Percentiles rank a stretch among this genome's conserved stretches.
Evolutionary conservation across 2,329 filamentous ascomycete species (phyloP).

Genomic region (Fonsecaea monophora): DNA sequence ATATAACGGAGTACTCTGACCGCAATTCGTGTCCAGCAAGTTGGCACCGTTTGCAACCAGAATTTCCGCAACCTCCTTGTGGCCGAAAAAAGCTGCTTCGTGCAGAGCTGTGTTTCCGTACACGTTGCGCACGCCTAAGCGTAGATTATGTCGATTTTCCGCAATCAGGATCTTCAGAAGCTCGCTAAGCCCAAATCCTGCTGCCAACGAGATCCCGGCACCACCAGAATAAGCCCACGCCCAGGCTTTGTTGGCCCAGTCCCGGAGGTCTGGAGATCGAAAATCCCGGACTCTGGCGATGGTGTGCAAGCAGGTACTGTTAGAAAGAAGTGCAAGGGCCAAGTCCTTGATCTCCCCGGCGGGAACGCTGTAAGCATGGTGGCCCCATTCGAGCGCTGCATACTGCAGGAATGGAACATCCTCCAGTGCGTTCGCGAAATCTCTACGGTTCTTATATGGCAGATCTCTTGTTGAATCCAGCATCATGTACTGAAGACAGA

Average conservation of each 20-base stretch:
- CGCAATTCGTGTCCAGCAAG: constrained; percentile 31
- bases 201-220: constrained; percentile 35
- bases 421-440: constrained; percentile 26
- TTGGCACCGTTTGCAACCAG: constrained; percentile 35
- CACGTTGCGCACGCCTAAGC: constrained; percentile 42
- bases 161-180: constrained; percentile 33
- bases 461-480: constrained; percentile 27
- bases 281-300: constrained; percentile 35
- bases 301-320: constrained; percentile 27
- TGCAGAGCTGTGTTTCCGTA: constrained; percentile 39
- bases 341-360: constrained; percentile 27
- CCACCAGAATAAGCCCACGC: constrained; percentile 33
- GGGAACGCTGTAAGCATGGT: constrained; percentile 28
- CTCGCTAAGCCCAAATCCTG: constrained; percentile 35
- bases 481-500: constrained; percentile 36
- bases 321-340: constrained; percentile 28
- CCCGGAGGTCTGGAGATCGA: constrained; percentile 19
- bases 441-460: constrained; percentile 22
- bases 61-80: constrained; percentile 32
- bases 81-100: constrained; percentile 34
- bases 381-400: constrained; percentile 36
- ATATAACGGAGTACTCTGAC: constrained; percentile 36
- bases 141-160: constrained; percentile 14
- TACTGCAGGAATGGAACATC: constrained; percentile 36
- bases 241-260: constrained; percentile 34